Evolutionary conservation across 2,329 filamentous ascomycete species (phyloP), one percentile per base, ranked within the genome.

Genomic region (Dactylellina drechsleri): DNA sequence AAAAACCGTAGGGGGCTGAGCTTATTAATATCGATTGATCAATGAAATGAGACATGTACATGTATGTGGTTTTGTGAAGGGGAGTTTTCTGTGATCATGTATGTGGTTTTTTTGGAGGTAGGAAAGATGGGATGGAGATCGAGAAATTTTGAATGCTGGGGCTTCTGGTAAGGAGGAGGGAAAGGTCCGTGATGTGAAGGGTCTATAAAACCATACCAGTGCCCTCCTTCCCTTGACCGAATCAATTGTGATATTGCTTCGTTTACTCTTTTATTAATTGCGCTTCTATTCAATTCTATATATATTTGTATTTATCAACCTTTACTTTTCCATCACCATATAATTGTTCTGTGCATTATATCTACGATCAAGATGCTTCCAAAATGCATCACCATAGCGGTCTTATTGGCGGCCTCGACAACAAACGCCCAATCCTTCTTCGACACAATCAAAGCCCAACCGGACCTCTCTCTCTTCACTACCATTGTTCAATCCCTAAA

Each of bases 401-500:
- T 59, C 16, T 28, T 75, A 1, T 18, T 75, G 26, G 54, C 66
- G 18, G 52, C 31, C 6, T 68, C 71, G 8, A 20, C 64, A 4
- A 53, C 52, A 18, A 62, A 60, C 16, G 71, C 71, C 16, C 71
- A 75, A 36, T 47, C 52, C 3, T 68, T 75, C 40, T 23, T 64
- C 26, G 71, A 75, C 4, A 59, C 31, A 13, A 18, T 75, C 26
- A 43, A 60, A 26, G n/a, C 28, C 8, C 54, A 52, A 18, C 64
- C 64, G 10, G 64, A 67, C 2, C 59, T 68, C 23, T 75, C 71
- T 16, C 52, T 75, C 4, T 75, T 75, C 53, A 40, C 71, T 7
- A 40, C 64, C 15, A 53, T 75, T 20, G 23, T 75, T 20, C 15
- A 58, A n/a, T 18, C 16, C n/a, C 47, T 75, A 23, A 64, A 65